Percentiles rank a stretch among this genome's conserved stretches.
phyloP scores from a whole-genome alignment of 2,329 filamentous ascomycete species.

The Ophiostoma novo-ulmi region DNA sequence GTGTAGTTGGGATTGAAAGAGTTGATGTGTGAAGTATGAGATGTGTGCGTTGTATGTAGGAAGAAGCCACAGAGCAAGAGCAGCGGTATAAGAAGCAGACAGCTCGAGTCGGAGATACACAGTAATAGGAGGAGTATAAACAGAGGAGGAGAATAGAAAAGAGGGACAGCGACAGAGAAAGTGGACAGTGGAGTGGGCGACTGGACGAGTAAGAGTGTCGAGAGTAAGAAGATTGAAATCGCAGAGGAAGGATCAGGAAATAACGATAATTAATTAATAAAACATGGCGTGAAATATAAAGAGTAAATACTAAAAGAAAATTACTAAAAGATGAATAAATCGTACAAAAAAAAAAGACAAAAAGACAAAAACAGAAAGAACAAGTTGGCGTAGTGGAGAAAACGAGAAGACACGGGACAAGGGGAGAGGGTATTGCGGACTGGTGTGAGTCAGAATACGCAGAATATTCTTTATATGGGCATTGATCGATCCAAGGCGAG shows the following conservation, averaged over 20 bases:
- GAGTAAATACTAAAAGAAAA: background rate
- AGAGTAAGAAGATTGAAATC: constrained; percentile 11
- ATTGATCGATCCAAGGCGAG: background rate
- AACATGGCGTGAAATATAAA: background rate
- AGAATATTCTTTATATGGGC: background rate
- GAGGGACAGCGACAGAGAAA: background rate
- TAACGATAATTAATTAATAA: background rate
- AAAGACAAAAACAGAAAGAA: constrained; percentile 9
- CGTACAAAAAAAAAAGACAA: background rate
- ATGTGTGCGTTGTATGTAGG: background rate
- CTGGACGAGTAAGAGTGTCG: background rate
- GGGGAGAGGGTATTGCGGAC: constrained; percentile 4
- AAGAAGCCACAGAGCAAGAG: constrained; percentile 1
- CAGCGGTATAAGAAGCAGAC: constrained; percentile 1
- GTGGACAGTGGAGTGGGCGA: background rate
- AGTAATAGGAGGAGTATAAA: background rate
- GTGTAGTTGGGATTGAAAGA: background rate
- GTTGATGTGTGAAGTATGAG: background rate
- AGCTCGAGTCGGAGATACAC: background rate
- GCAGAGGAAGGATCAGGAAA: background rate
- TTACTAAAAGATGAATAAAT: background rate
- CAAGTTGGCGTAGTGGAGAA: constrained; percentile 12
- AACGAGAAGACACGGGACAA: constrained; percentile 16
- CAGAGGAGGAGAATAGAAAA: background rate
- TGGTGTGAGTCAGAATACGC: constrained; percentile 21